Percentiles rank a stretch among this genome's conserved stretches.
These are phyloP conservation scores for Inosperma sp. DNA, from an alignment of 768 basidiomycete genomes.

Conservation along the genomic window DNA sequence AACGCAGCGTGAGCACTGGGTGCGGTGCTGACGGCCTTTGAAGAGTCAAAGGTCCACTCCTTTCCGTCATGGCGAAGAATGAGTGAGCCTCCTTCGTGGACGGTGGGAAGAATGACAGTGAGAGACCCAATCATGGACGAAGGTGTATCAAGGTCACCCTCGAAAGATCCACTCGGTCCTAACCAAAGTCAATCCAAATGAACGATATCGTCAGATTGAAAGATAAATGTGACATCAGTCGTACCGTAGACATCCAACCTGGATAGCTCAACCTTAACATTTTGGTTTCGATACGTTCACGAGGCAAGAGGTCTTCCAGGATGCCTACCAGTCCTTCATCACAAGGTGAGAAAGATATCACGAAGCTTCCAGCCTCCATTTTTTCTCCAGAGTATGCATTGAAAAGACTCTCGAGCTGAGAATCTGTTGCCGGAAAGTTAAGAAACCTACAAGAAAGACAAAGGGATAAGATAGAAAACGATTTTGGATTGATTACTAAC, in stretches of 20 bases:
- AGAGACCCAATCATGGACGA: too few species aligned
- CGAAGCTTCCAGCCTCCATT: neutral
- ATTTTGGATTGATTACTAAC: too few species aligned
- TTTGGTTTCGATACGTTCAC: neutral
- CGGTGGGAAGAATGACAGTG: conserved; percentile 39
- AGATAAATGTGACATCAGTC: too few species aligned
- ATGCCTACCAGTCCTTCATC: neutral
- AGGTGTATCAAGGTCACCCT: too few species aligned
- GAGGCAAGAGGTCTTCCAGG: neutral
- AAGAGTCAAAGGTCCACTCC: conserved; percentile 35
- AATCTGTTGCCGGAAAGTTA: too few species aligned
- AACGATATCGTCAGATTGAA: too few species aligned
- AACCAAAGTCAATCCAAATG: too few species aligned
- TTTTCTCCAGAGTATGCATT: neutral
- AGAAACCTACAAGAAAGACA: too few species aligned
- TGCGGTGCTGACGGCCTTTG: conserved; percentile 5
- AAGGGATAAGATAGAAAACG: too few species aligned
- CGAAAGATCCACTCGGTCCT: too few species aligned
- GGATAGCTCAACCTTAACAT: conserved; percentile 27
- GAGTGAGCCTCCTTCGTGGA: conserved; percentile 38
- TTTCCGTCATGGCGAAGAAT: conserved; percentile 24
- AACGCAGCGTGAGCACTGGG: conserved; percentile 16
- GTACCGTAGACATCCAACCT: conserved; percentile 45
- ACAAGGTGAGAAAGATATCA: neutral
- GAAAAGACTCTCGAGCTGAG: too few species aligned